phyloP scores from a whole-genome alignment of 352 stramenopile genomes.

The Phytopythium delawarense region DNA sequence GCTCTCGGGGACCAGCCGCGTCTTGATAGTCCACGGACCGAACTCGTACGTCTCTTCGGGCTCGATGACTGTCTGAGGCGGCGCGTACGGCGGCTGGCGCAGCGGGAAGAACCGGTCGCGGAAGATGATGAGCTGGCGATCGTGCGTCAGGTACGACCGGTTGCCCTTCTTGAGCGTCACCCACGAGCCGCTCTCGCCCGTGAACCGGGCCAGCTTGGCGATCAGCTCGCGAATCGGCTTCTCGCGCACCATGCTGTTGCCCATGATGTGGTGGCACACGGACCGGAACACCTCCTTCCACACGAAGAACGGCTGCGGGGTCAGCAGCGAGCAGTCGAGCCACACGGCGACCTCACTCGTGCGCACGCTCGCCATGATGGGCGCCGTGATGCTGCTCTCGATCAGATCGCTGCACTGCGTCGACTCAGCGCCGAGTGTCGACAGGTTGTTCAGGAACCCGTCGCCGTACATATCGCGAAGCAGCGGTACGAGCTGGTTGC shows the following conservation, averaged over 20 bases:
- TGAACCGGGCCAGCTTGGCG: slow-evolving; percentile 52
- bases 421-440: slow-evolving; percentile 71
- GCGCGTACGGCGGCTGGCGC: slow-evolving; percentile 15
- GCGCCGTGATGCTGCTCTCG: slow-evolving; percentile 42
- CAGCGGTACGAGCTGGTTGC: slow-evolving; percentile 92
- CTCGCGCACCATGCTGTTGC: slow-evolving; percentile 82
- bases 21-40: slow-evolving; percentile 50
- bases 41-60: slow-evolving; percentile 41
- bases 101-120: slow-evolving; percentile 66
- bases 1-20: slow-evolving; percentile 23
- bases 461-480: slow-evolving; percentile 95
- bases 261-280: slow-evolving; percentile 76
- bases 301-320: slow-evolving; percentile 71
- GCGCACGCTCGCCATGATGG: slow-evolving; percentile 57
- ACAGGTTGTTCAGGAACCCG: slow-evolving; percentile 80
- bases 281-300: slow-evolving; percentile 86
- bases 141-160: slow-evolving; percentile 65
- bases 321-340: slow-evolving; percentile 55
- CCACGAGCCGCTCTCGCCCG: slow-evolving; percentile 53
- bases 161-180: slow-evolving; percentile 84
- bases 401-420: slow-evolving; percentile 75
- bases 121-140: slow-evolving; percentile 73
- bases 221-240: slow-evolving; percentile 79
- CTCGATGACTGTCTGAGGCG: slow-evolving; percentile 15
- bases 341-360: slow-evolving; percentile 65